Conservation (phyloP, 192 early-diverging fungal species). For the Coemansia sp. region DNA sequence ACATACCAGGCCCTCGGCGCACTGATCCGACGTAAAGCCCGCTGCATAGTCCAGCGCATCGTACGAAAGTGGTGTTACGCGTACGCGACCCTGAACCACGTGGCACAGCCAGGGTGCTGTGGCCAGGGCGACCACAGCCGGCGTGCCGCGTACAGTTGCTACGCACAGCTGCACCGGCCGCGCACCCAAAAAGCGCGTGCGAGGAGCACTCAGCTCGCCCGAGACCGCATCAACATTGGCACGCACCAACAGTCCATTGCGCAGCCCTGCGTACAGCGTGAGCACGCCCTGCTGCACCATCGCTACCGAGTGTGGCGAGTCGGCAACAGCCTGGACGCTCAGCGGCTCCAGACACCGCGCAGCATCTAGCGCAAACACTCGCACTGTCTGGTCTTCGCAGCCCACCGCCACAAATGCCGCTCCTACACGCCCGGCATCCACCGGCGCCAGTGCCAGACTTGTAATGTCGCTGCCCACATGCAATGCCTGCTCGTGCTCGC, state of each 20-base stretch:
- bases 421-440: slow-evolving; percentile 73
- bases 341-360: slow-evolving; percentile 74
- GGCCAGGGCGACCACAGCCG: slow-evolving; percentile 80
- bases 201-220: slow-evolving; percentile 78
- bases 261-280: slow-evolving; percentile 84
- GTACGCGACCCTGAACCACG: slow-evolving; percentile 68
- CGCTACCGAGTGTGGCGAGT: slow-evolving; percentile 69
- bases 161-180: slow-evolving; percentile 79
- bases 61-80: slow-evolving; percentile 82
- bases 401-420: slow-evolving; percentile 86
- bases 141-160: slow-evolving; percentile 63
- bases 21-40: slow-evolving; percentile 81
- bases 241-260: slow-evolving; percentile 86
- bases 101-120: slow-evolving; percentile 89
- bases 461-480: slow-evolving; percentile 71
- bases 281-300: slow-evolving; percentile 62
- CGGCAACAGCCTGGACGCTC: slow-evolving; percentile 71
- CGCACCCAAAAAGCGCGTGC: slow-evolving; percentile 84
- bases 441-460: slow-evolving; percentile 74
- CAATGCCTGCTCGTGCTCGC: slow-evolving; percentile 82
- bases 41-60: slow-evolving; percentile 83
- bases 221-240: slow-evolving; percentile 81
- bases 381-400: slow-evolving; percentile 88
- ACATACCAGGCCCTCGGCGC: slow-evolving; percentile 85
- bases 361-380: slow-evolving; percentile 82